A percentile compares a stretch with the other conserved stretches of the same genome.
Conservation (phyloP, 352 stramenopile genomes). For the Globisporangium carolinianum region DNA sequence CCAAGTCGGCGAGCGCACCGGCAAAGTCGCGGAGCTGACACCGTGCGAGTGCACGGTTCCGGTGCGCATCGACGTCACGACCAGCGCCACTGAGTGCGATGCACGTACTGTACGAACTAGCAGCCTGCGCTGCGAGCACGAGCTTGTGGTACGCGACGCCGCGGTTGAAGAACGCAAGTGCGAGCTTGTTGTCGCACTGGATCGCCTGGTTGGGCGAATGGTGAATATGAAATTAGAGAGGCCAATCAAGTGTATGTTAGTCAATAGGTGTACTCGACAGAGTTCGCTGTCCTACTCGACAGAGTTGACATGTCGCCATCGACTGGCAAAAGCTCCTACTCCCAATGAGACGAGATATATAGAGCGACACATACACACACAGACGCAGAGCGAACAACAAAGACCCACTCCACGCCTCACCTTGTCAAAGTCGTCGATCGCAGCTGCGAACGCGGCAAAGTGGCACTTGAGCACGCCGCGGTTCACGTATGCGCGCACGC, state of each 20-base stretch:
- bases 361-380: background rate
- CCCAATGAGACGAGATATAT: too few relatives aligned
- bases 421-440: conserved; percentile 65
- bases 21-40: conserved; percentile 47
- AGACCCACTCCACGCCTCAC: background rate
- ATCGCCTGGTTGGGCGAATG: conserved; percentile 19
- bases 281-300: background rate
- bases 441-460: conserved; percentile 50
- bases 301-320: background rate
- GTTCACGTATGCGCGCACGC: conserved; percentile 47
- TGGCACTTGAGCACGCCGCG: conserved; percentile 73
- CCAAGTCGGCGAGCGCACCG: conserved; percentile 58
- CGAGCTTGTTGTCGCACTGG: conserved; percentile 27
- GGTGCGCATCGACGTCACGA: conserved; percentile 42
- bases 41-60: conserved; percentile 57
- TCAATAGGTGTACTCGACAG: background rate
- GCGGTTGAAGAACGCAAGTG: conserved; percentile 54
- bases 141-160: conserved; percentile 68
- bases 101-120: conserved; percentile 48
- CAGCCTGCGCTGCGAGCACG: conserved; percentile 53
- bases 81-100: conserved; percentile 35
- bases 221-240: background rate
- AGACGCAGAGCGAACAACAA: background rate
- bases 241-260: background rate
- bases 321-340: too few relatives aligned